Evolutionary conservation across 495 filamentous ascomycete species (phyloP), one percentile per base, ranked within the genome.

Genomic region (Penicillium bovifimosum): DNA sequence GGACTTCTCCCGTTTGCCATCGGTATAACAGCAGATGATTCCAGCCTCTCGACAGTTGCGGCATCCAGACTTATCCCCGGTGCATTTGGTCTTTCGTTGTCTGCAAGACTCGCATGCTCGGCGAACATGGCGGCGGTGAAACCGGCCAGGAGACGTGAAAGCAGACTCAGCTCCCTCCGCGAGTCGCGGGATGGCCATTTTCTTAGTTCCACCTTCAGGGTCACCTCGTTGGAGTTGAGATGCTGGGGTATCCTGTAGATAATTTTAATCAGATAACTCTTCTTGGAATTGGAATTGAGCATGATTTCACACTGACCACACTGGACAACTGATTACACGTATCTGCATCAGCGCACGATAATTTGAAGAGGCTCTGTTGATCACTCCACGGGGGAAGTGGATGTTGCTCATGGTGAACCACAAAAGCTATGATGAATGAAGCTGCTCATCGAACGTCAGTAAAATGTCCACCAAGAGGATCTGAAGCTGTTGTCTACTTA

Each of bases 81-180:
- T 76, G 56, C 80, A 83, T 59, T 81, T 84, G 38, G 79, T 78
- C 60, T 84, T 84, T 39, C 73, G 70, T 45, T 71, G 67, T 33
- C 73, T 64, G 52, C 76, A 79, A 9, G 67, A 68, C 50, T 79
- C 74, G 56, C 76, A 79, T 26, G 75, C 74, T 50, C 73, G 72
- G 47, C 67, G 67, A 24, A 76, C 71, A 52, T 74, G 73, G 14
- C 70, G 70, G 43, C 73, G 69, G 50, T 73, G 70, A 18, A 67
- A 67, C 20, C 71, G 62, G 27, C 63, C 68, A 9, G 67, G 65
- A n/a, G 70, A 61, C 9, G 64, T 55, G 24, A 70, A 66, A 7
- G 66, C 53, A 20, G 73, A 66, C 49, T 74, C 71, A 44, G 62
- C 49, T 2, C 71, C 71, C 53, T 73, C 70, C n/a, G 68, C 63